Evolutionary conservation across 495 filamentous ascomycete genomes (phyloP).

Genomic region (Paragyromitra xinjiangensis): DNA sequence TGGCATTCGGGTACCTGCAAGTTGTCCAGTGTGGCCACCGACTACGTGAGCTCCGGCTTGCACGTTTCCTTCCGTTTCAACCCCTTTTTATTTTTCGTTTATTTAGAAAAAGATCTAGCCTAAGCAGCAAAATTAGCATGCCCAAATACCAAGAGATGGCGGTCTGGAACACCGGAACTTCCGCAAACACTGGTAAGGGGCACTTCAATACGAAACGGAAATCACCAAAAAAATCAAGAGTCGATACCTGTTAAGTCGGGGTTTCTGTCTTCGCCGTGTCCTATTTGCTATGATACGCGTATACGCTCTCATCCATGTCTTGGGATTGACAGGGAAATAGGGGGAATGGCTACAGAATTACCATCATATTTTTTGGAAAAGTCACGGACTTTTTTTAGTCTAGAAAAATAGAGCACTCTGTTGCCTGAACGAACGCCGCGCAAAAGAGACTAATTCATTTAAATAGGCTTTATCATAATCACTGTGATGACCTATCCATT

Average conservation of each 20-base stretch:
- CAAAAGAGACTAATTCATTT: slow-evolving; percentile 40
- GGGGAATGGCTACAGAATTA: too few relatives aligned
- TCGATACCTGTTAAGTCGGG: neutral
- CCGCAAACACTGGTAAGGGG: too few relatives aligned
- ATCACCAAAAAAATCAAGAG: neutral
- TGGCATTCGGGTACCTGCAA: too few relatives aligned
- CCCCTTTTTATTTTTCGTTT: too few relatives aligned
- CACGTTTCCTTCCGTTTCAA: too few relatives aligned
- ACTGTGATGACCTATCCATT: neutral
- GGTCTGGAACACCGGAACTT: too few relatives aligned
- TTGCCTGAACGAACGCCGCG: slow-evolving; percentile 5
- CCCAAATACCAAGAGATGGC: too few relatives aligned
- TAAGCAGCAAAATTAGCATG: too few relatives aligned
- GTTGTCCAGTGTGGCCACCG: too few relatives aligned
- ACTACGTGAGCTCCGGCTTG: too few relatives aligned
- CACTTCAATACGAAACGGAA: neutral
- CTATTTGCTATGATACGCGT: neutral
- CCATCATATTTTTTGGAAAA: slow-evolving; percentile 10
- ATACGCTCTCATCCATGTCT: neutral
- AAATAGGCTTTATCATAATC: slow-evolving; percentile 35
- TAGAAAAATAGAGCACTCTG: neutral
- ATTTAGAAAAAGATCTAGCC: too few relatives aligned
- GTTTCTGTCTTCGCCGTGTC: neutral
- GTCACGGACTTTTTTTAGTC: neutral
- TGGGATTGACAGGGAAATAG: too few relatives aligned